Percentiles rank a stretch among this genome's conserved stretches.
Evolutionary conservation across 164 flowering plant genomes (phyloP).

Genomic region (Sedum album): DNA sequence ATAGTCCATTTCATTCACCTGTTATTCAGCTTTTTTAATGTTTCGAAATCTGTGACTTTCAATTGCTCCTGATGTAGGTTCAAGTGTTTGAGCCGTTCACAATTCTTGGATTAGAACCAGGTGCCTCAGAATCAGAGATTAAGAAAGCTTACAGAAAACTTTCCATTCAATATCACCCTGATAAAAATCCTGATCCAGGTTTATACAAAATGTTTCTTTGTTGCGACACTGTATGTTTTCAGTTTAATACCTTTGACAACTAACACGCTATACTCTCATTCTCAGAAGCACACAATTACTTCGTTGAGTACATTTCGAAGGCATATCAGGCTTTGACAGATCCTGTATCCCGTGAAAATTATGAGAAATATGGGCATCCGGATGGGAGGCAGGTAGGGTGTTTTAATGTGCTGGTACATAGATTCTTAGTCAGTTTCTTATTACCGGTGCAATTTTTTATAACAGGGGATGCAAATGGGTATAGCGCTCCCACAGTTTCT

Average conservation of each 20-base stretch:
- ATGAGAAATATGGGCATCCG: conserved; percentile 97
- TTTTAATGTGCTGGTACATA: background rate
- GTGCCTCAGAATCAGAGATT: conserved; percentile 83
- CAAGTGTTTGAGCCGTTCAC: conserved; percentile 3
- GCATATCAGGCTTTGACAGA: conserved; percentile 97
- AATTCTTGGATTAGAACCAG: conserved; percentile 79
- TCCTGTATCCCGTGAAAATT: conserved; percentile 91
- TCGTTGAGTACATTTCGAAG: conserved; percentile 90
- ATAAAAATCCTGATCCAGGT: conserved; percentile 99
- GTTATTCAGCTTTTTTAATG: background rate
- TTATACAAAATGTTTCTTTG: conserved; percentile 22
- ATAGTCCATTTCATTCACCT: background rate
- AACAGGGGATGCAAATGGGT: conserved; percentile 95
- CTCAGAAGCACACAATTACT: conserved; percentile 83
- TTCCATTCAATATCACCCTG: conserved; percentile 95
- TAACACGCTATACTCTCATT: conserved; percentile 12
- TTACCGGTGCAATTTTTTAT: conserved; percentile 5
- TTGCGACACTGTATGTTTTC: background rate
- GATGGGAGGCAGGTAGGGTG: conserved; percentile 89
- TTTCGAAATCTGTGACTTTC: conserved; percentile 47
- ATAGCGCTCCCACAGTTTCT: conserved; percentile 94
- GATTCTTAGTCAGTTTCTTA: background rate
- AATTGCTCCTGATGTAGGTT: no score
- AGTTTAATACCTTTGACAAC: background rate
- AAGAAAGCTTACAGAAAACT: conserved; percentile 93